A percentile compares a stretch with the other conserved stretches of the same genome.
Evolutionary conservation across 176 grass and related monocot genomes (phyloP).

Genomic region (Juncus effusus): DNA sequence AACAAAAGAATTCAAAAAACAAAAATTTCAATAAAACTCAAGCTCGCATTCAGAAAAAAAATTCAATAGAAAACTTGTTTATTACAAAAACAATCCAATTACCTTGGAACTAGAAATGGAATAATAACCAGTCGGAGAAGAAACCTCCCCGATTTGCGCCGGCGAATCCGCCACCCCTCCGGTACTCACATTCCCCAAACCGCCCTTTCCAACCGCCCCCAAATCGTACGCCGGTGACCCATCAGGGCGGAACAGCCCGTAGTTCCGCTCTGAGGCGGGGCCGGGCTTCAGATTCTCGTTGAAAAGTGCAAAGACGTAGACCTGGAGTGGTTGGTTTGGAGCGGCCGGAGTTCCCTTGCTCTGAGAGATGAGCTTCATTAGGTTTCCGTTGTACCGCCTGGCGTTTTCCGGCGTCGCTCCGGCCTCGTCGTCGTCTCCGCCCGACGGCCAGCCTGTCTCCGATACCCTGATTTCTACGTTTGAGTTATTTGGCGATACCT

Average conservation of each 20-base stretch:
- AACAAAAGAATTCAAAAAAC: too few species aligned
- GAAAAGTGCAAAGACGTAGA: slow-evolving; percentile 91
- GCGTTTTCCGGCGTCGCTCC: slow-evolving; percentile 75
- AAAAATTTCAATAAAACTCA: too few species aligned
- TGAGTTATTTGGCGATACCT: slow-evolving; percentile 15
- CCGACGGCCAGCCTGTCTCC: slow-evolving; percentile 91
- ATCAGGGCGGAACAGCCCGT: slow-evolving; percentile 79
- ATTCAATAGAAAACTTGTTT: background rate
- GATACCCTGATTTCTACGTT: slow-evolving; percentile 67
- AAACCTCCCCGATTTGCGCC: slow-evolving; percentile 15
- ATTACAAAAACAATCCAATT: background rate
- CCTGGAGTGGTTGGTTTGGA: slow-evolving; percentile 47
- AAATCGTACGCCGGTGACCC: slow-evolving; percentile 72
- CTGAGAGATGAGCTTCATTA: slow-evolving; percentile 59
- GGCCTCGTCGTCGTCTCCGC: slow-evolving; percentile 61
- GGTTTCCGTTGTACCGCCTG: slow-evolving; percentile 66
- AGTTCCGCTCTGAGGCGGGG: slow-evolving; percentile 70
- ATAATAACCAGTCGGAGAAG: slow-evolving; percentile 42
- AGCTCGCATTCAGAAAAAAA: background rate
- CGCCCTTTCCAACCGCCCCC: slow-evolving; percentile 31
- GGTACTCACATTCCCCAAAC: background rate
- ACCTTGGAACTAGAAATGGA: slow-evolving; percentile 45
- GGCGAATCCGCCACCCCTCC: slow-evolving; percentile 37
- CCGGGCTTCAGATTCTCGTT: slow-evolving; percentile 90
- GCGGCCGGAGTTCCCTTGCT: slow-evolving; percentile 66